phyloP scores from a whole-genome alignment of 1,284 basidiomycete species.

The Boletellus deceptivus region DNA sequence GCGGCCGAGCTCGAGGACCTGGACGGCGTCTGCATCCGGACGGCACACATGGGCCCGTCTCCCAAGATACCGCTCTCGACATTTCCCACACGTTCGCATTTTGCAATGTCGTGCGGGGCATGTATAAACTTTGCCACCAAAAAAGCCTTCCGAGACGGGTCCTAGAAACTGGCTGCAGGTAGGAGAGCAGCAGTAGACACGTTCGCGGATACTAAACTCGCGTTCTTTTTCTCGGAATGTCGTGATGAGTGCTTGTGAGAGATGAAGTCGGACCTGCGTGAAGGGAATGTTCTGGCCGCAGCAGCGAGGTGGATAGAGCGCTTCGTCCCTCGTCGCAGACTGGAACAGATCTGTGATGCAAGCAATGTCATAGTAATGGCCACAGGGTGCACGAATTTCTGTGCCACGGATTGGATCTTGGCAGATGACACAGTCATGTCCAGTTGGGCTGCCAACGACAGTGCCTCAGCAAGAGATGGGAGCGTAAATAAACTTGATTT shows the following conservation, averaged over 20 bases:
- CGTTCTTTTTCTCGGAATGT: conserved; percentile 32
- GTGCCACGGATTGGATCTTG: conserved; percentile 32
- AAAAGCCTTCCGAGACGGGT: conserved; percentile 10
- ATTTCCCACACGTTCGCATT: conserved; percentile 34
- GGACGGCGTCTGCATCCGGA: conserved; percentile 26
- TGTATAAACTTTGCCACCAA: conserved; percentile 8
- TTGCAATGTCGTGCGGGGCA: conserved; percentile 31
- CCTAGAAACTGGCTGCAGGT: conserved; percentile 44
- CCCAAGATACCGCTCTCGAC: conserved; percentile 28
- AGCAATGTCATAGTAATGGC: conserved; percentile 39
- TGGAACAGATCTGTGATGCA: conserved; percentile 41
- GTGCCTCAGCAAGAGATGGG: background rate
- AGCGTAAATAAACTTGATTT: background rate
- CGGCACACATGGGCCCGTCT: conserved; percentile 20
- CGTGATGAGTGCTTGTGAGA: conserved; percentile 24
- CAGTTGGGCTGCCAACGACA: conserved; percentile 22
- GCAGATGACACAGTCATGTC: conserved; percentile 40
- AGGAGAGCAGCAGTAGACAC: conserved; percentile 44
- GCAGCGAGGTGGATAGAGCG: conserved; percentile 46
- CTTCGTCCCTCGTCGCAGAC: conserved; percentile 39
- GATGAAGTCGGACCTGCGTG: conserved; percentile 25
- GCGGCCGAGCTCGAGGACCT: conserved; percentile 35
- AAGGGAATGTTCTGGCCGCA: conserved; percentile 38
- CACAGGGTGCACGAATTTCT: conserved; percentile 37
- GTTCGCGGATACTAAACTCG: conserved; percentile 39